Conservation (phyloP, 2,329 filamentous ascomycete species). For the Camptophora hylomeconis region DNA sequence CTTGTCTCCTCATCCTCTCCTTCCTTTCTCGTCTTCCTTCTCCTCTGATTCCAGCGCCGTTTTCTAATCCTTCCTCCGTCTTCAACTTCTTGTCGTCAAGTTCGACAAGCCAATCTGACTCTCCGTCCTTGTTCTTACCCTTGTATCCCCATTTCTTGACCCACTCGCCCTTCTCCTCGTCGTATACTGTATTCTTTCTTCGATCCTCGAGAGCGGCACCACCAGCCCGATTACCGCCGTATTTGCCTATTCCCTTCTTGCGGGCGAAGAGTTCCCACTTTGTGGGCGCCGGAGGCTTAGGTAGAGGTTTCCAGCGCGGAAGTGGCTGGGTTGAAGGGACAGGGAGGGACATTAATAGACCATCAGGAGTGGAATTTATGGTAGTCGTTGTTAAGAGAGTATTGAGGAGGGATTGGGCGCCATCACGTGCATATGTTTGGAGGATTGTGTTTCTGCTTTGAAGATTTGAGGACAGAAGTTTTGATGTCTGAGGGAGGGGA, state of each 20-base stretch:
- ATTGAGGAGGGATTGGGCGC: constrained; percentile 84
- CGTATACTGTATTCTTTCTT: constrained; percentile 59
- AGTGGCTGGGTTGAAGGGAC: constrained; percentile 42
- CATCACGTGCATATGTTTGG: constrained; percentile 65
- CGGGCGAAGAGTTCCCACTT: constrained; percentile 94
- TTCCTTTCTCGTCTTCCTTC: constrained; percentile 54
- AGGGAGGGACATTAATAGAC: constrained; percentile 72
- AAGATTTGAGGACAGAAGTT: constrained; percentile 17
- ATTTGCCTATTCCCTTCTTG: constrained; percentile 85
- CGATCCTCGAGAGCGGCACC: constrained; percentile 53
- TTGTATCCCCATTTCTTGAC: constrained; percentile 92
- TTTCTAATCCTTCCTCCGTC: constrained; percentile 42
- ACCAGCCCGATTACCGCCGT: constrained; percentile 43
- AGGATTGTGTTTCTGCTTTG: constrained; percentile 53
- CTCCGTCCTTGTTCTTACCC: constrained; percentile 71
- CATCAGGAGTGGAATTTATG: constrained; percentile 40
- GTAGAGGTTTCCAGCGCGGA: constrained; percentile 85
- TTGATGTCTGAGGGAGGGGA: constrained; percentile 49
- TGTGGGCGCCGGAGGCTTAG: constrained; percentile 66
- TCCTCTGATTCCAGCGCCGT: constrained; percentile 49
- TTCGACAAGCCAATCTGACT: constrained; percentile 84
- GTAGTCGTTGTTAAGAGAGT: constrained; percentile 76
- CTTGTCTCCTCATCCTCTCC: constrained; percentile 49
- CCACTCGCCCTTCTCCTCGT: constrained; percentile 77
- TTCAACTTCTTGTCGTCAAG: constrained; percentile 66